Evolutionary conservation across 2,329 filamentous ascomycete genomes (phyloP).

Genomic region (Neonectria punicea): DNA sequence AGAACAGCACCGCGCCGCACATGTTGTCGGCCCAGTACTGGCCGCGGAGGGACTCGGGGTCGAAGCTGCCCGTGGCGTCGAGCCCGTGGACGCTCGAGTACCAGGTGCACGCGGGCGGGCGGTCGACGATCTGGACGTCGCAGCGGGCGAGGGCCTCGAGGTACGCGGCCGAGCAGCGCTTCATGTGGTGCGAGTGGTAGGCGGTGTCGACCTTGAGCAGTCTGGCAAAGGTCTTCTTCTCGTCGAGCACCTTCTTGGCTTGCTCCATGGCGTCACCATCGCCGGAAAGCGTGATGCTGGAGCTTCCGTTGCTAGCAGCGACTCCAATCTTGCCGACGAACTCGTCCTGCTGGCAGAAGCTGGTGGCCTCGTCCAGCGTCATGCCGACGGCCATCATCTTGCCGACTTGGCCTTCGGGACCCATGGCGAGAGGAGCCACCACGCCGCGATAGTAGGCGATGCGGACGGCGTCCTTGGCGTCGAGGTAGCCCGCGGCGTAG

Average conservation of each 20-base stretch:
- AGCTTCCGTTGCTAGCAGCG: conserved; percentile 39
- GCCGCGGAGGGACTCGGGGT: neutral
- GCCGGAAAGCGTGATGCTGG: conserved; percentile 45
- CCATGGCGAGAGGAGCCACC: conserved; percentile 10
- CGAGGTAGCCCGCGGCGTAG: conserved; percentile 47
- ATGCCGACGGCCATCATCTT: conserved; percentile 41
- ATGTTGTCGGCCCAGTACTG: conserved; percentile 43
- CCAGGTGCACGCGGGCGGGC: conserved; percentile 16
- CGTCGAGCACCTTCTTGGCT: conserved; percentile 31
- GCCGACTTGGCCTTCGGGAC: neutral
- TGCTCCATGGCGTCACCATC: conserved; percentile 42
- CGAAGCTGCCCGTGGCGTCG: conserved; percentile 15
- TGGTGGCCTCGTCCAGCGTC: conserved; percentile 30
- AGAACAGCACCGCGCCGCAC: conserved; percentile 38
- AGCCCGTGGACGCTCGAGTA: conserved; percentile 45
- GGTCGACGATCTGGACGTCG: conserved; percentile 1
- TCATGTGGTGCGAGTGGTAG: conserved; percentile 63
- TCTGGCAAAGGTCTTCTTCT: conserved; percentile 34
- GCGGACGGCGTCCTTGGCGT: conserved; percentile 6
- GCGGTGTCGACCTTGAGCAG: conserved; percentile 56
- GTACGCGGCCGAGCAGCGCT: conserved; percentile 28
- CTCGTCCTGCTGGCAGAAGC: neutral
- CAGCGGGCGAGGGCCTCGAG: conserved; percentile 8
- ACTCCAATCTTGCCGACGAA: conserved; percentile 37
- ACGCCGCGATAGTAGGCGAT: conserved; percentile 26